A percentile compares a stretch with the other conserved stretches of the same genome.
Evolutionary conservation across 202 grass and related monocot species (phyloP).

Genomic region (Panicum hallii): DNA sequence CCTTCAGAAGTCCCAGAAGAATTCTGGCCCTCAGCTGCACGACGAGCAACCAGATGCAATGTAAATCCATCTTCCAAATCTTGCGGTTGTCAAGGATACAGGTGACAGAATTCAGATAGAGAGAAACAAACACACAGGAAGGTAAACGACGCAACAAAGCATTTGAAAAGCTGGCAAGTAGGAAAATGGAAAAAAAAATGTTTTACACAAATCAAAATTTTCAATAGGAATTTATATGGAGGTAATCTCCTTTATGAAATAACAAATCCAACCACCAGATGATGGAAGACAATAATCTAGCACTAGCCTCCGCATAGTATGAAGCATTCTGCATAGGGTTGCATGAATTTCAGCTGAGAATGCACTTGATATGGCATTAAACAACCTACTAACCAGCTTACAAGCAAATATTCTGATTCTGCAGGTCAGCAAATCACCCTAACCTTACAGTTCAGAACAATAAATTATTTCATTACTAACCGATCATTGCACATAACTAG

Average conservation of each 20-base stretch:
- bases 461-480: background rate
- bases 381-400: background rate
- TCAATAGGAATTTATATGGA: background rate
- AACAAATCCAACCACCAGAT: background rate
- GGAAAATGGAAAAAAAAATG: background rate
- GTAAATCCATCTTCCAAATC: slow-evolving; percentile 88
- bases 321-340: background rate
- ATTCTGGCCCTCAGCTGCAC: slow-evolving; percentile 58
- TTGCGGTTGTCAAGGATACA: slow-evolving; percentile 63
- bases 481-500: background rate
- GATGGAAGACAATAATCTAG: slow-evolving; percentile 13
- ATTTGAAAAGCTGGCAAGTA: slow-evolving; percentile 6
- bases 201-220: background rate
- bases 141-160: background rate
- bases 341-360: background rate
- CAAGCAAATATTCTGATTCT: slow-evolving; percentile 10
- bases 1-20: slow-evolving; percentile 61
- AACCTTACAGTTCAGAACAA: background rate
- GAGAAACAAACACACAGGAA: background rate
- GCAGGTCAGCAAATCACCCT: slow-evolving; percentile 1
- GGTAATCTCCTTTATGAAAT: background rate
- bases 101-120: slow-evolving; percentile 5
- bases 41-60: slow-evolving; percentile 88
- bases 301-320: background rate
- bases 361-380: background rate